Evolutionary conservation across 202 grass and related monocot species (phyloP).

Genomic region (Eragrostis tef): DNA sequence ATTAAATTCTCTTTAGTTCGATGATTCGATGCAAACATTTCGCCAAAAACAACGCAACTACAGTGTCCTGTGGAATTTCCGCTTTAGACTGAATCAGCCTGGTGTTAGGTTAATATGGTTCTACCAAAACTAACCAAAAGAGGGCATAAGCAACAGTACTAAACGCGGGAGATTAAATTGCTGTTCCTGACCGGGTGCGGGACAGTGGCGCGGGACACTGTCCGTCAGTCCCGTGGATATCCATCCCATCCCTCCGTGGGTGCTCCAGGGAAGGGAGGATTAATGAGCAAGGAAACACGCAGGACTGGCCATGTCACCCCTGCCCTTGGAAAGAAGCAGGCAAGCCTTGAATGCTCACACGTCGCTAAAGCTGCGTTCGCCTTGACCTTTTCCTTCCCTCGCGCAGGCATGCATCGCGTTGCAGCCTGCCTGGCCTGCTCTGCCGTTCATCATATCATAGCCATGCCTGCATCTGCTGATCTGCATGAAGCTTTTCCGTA

Average conservation of each 20-base stretch:
- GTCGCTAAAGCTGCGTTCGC: conserved; percentile 27
- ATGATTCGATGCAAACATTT: too few relatives aligned
- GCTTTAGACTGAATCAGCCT: too few relatives aligned
- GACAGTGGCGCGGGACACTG: neutral
- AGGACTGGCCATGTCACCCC: neutral
- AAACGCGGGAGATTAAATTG: neutral
- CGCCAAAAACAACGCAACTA: neutral
- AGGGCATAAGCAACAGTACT: neutral
- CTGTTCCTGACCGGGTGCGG: neutral
- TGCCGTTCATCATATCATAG: neutral
- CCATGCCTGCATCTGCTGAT: neutral
- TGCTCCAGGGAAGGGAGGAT: neutral
- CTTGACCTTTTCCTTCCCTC: conserved; percentile 31
- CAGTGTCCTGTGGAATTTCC: neutral
- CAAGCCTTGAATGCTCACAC: conserved; percentile 42
- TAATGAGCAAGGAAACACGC: conserved; percentile 18
- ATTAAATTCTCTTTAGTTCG: neutral
- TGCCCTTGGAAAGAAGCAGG: conserved; percentile 45
- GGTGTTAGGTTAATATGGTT: too few relatives aligned
- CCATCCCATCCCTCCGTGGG: neutral
- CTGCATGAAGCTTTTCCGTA: neutral
- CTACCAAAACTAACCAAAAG: neutral
- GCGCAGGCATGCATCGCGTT: neutral
- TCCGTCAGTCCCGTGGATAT: conserved; percentile 29
- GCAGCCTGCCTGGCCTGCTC: neutral